Base-by-base conservation (phyloP, 2,329 filamentous ascomycete genomes). In the Hawksworthiomyces lignivorus region DNA sequence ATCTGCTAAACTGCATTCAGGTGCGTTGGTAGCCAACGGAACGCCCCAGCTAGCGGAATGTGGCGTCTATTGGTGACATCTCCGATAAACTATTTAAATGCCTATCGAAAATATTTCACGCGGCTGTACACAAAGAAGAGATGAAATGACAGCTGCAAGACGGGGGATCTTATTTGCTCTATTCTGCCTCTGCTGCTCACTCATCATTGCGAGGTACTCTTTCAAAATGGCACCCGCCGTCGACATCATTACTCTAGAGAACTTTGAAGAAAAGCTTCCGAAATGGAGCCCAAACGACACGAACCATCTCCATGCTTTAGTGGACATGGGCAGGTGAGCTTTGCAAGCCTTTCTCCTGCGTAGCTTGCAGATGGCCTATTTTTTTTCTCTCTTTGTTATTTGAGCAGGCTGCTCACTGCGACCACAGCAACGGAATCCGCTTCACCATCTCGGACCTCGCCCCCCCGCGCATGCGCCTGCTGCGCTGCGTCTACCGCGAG, bases 391-490 rank as follows among this genome's bases (percentile, higher is more conserved):
- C 28, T 7, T 12, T 35, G 21, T 14, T 39, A 33, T 7, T 4
- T 21, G 19, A 27, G 15, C 29, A 8, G 12, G 24, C 12, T 26
- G 12, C 24, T n/a, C n/a, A n/a, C n/a, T n/a, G n/a, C n/a, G n/a
- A n/a, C n/a, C n/a, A 15, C 51, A 87, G 87, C 68, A 96, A 95
- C 68, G 89, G 88, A 54, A 90, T 95, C 54, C 86, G 89, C 42
- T 94, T 94, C 69, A 90, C 87, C 33, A 87, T 95, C 54, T 86
- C 87, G 8, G 80, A 87, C 50, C 72, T 94, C n/a, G 74, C 80
- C 4, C 80, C 83, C 18, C 76, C 79, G 4, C 76, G 69, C 29
- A 72, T 84, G 19, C 82, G 88, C 19, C 77, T 88, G 19, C 72
- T 95, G 31, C 80, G 74, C 15, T 89, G 84, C 20, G 54, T 95